These are phyloP conservation scores for Apostasia shenzhenica DNA, from an alignment of 106 monocot species.

Conservation along the genomic window DNA sequence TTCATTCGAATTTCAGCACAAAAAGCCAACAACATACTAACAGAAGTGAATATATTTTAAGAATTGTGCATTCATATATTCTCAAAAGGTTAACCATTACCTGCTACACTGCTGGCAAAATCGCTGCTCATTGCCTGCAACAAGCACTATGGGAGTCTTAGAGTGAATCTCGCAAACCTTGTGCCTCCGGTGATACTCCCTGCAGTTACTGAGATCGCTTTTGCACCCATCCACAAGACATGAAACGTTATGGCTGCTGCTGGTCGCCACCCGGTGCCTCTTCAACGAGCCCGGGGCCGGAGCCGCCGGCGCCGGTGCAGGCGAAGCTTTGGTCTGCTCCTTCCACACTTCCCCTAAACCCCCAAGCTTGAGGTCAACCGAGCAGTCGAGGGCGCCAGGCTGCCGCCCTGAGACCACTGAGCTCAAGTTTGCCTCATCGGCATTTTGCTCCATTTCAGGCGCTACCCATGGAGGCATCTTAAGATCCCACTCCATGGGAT, in stretches of 20 bases:
- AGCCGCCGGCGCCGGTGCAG: constrained; percentile 13
- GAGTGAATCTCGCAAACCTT: constrained; percentile 73
- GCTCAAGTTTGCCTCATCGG: constrained; percentile 15
- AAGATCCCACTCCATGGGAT: constrained; percentile 50
- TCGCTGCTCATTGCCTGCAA: constrained; percentile 55
- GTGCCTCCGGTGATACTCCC: constrained; percentile 64
- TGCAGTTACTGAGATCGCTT: constrained; percentile 48
- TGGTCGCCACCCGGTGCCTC: constrained; percentile 16
- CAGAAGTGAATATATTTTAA: too few species aligned
- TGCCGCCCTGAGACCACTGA: constrained; percentile 6
- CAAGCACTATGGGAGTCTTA: constrained; percentile 55
- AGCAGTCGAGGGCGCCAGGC: constrained; percentile 15
- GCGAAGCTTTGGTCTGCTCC: constrained; percentile 24
- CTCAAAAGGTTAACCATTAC: constrained; percentile 10
- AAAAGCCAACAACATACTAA: too few species aligned
- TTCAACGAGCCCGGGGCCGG: constrained; percentile 22
- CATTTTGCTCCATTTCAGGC: constrained; percentile 29
- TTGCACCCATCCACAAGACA: constrained; percentile 65
- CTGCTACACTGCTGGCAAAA: constrained; percentile 89
- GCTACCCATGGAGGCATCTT: constrained; percentile 62
- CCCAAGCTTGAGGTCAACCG: constrained; percentile 35
- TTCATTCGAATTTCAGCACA: too few species aligned
- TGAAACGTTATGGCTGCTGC: constrained; percentile 20
- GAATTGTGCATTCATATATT: too few species aligned
- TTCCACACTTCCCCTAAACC: constrained; percentile 38